Conservation (phyloP, 352 stramenopile species). For the Phytopythium sindhum region DNA sequence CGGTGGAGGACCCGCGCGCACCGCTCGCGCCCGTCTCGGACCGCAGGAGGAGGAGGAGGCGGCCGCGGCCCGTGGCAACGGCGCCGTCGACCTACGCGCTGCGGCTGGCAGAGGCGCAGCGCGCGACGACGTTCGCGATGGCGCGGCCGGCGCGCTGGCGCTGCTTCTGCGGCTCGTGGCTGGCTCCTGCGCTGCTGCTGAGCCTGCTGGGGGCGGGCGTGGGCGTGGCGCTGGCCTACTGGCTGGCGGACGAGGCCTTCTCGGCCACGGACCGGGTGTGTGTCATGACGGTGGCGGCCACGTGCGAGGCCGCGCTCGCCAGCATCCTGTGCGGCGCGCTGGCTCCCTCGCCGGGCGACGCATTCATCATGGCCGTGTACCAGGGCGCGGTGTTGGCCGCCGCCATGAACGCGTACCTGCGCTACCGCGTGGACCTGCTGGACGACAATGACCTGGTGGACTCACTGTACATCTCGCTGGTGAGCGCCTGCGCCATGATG, state of each 20-base stretch:
- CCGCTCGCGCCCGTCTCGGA: conserved; percentile 1
- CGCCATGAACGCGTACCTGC: conserved; percentile 50
- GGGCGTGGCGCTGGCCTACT: conserved; percentile 20
- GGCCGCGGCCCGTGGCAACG: not conserved
- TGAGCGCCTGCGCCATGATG: conserved; percentile 31
- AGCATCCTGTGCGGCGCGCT: conserved; percentile 35
- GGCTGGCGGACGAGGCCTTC: conserved; percentile 27
- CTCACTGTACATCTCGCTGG: conserved; percentile 43
- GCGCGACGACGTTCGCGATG: conserved; percentile 29
- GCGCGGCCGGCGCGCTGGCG: conserved; percentile 18
- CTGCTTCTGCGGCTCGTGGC: conserved; percentile 27
- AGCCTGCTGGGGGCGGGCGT: conserved; percentile 13
- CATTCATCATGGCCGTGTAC: conserved; percentile 37
- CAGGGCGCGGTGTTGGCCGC: conserved; percentile 42
- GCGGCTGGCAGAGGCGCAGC: conserved; percentile 20
- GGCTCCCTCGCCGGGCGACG: conserved; percentile 30
- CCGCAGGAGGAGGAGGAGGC: conserved; percentile 13
- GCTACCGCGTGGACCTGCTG: conserved; percentile 32
- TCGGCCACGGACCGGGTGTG: conserved; percentile 14
- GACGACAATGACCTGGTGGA: conserved; percentile 32
- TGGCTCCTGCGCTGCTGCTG: conserved; percentile 21
- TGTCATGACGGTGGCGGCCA: conserved; percentile 35
- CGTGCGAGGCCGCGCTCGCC: conserved; percentile 21
- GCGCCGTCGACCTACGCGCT: conserved; percentile 12
- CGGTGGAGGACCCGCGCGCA: not conserved